Base-by-base conservation (phyloP, 1,284 basidiomycete genomes). In the Marasmius oreades region DNA sequence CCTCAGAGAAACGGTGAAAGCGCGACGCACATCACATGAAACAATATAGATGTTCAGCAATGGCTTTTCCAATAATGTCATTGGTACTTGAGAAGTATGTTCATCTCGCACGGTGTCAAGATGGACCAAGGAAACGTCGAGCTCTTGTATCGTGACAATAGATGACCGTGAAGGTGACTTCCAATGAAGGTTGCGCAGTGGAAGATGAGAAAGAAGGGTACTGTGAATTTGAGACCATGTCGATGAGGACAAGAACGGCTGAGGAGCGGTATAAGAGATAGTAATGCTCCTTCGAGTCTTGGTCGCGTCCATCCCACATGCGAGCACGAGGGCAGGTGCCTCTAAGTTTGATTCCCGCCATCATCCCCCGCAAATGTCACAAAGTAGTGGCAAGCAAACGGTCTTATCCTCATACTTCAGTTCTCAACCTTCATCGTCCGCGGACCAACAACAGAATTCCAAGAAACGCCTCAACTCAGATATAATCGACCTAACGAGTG, bases 171-270 rank as follows among this genome's bases (percentile, higher is more conserved):
- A 81, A 4, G 74, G 59, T 26, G 90, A 82, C 69, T 90, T 95
- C 95, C 95, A 97, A 70, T 96, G 92, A 20, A 97, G 79, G 70
- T 89, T 95, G 53, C 88, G 85, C 52, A 98, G 76, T 0, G 95
- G 95, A 11, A 96, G 74, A 64, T 95, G 93, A 0, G 81, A 79
- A 26, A 76, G 73, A 53, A 93, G 75, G 3, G 85, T 85, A 20
- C 76, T 73, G 61, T 85, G 77, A 24, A 93, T 80, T 65, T 89
- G 85, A 55, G 77, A 79, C 85, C 88, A 92, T 63, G 79, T 82
- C 45, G 84, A 81, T 1, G 89, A 87, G 14, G 81, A 75, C 22
- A 88, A 74, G 63, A 88, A 84, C 22, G 80, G 69, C 16, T 77
- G 76, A n/a, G 85, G 76, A 5, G 84, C 81, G 34, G 85, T 75